These are phyloP conservation scores for Boletus edulis DNA, from an alignment of 768 basidiomycete genomes.

Conservation along the genomic window DNA sequence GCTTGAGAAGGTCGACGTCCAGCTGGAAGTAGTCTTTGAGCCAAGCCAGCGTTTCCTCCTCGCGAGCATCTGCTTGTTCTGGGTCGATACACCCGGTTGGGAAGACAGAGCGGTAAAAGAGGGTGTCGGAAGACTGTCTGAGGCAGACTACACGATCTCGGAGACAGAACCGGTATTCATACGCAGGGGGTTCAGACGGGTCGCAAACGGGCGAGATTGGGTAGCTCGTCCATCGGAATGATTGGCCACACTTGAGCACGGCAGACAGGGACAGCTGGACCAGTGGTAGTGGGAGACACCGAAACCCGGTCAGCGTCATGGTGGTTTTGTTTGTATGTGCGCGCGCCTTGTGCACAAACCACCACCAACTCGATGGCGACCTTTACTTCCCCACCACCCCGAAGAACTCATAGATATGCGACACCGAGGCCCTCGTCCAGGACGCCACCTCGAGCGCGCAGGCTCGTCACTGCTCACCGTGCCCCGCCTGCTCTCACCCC, in stretches of 20 bases:
- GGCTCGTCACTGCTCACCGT: constrained; percentile 25
- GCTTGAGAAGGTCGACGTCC: constrained; percentile 59
- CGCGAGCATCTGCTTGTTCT: constrained; percentile 34
- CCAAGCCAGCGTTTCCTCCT: constrained; percentile 72
- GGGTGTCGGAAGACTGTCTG: constrained; percentile 59
- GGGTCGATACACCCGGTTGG: constrained; percentile 41
- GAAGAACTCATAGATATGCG: constrained; percentile 42
- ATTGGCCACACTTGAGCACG: constrained; percentile 80
- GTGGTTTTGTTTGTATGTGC: constrained; percentile 9
- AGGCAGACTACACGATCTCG: constrained; percentile 83
- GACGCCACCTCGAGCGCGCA: constrained; percentile 27
- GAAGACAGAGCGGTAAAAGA: constrained; percentile 72
- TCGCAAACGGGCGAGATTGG: constrained; percentile 13
- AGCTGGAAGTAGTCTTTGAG: constrained; percentile 89
- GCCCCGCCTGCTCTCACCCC: constrained; percentile 18
- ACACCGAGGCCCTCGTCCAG: constrained; percentile 24
- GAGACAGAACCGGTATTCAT: constrained; percentile 80
- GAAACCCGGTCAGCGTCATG: constrained; percentile 43
- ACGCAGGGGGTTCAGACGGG: constrained; percentile 23
- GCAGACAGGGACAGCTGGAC: constrained; percentile 74
- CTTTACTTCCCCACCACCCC: constrained; percentile 61
- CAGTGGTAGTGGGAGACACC: constrained; percentile 56
- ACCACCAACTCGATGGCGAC: constrained; percentile 36
- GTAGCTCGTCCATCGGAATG: constrained; percentile 75
- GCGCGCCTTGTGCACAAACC: not conserved